Conservation (phyloP, 352 stramenopile genomes). For the Phytophthora ohioensis region DNA sequence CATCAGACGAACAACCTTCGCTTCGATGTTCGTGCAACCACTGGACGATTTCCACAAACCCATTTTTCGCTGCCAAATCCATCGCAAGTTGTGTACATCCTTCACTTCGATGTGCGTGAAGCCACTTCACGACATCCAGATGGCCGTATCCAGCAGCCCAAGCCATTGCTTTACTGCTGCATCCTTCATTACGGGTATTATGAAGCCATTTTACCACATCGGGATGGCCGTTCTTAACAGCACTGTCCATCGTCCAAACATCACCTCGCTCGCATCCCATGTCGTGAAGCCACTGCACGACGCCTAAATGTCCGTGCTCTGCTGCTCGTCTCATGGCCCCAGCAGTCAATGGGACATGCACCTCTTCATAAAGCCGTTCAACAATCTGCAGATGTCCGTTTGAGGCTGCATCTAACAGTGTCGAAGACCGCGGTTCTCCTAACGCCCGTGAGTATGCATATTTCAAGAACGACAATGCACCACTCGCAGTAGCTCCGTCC, state of each 20-base stretch:
- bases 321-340: conserved; percentile 34
- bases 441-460: conserved; percentile 24
- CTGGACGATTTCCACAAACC: conserved; percentile 19
- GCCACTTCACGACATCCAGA: conserved; percentile 34
- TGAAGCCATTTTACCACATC: conserved; percentile 41
- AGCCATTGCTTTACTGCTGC: conserved; percentile 32
- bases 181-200: conserved; percentile 29
- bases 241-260: conserved; percentile 23
- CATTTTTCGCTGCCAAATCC: conserved; percentile 23
- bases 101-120: conserved; percentile 28
- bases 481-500: conserved; percentile 19
- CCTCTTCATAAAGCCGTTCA: conserved; percentile 26
- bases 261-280: conserved; percentile 15
- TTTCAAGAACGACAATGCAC: conserved; percentile 33
- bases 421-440: conserved; percentile 4
- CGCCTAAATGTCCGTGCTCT: conserved; percentile 24
- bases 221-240: conserved; percentile 22
- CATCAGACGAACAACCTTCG: conserved; percentile 26
- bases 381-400: conserved; percentile 38
- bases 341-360: conserved; percentile 17
- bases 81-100: conserved; percentile 30
- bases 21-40: conserved; percentile 31
- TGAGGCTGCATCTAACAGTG: conserved; percentile 25
- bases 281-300: conserved; percentile 36
- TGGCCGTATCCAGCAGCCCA: conserved; percentile 31